Conservation (phyloP, 2,329 filamentous ascomycete species). For the Colletotrichum navitas region DNA sequence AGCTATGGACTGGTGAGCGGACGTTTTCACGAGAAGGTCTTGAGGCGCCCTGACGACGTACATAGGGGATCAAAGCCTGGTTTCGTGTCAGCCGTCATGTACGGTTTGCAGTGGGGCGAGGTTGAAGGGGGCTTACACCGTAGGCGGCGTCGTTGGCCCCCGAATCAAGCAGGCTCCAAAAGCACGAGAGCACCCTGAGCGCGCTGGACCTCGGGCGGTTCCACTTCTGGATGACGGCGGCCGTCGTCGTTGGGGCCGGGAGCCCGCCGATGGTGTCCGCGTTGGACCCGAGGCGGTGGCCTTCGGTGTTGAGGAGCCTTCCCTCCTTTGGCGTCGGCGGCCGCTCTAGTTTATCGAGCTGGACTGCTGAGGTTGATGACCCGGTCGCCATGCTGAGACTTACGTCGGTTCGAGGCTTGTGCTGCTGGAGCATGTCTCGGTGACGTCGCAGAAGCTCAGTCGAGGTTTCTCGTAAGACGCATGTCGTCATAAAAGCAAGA, state of each 20-base stretch:
- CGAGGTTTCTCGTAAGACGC: too few relatives aligned
- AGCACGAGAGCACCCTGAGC: conserved; percentile 63
- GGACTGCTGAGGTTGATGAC: too few relatives aligned
- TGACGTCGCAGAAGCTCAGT: too few relatives aligned
- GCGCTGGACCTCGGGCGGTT: conserved; percentile 63
- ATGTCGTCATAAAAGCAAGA: too few relatives aligned
- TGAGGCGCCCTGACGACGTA: conserved; percentile 48
- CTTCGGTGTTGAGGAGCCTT: conserved; percentile 25
- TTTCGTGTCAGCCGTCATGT: conserved; percentile 28
- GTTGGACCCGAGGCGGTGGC: conserved; percentile 18
- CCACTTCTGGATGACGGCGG: conserved; percentile 55
- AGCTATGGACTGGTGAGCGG: conserved; percentile 37
- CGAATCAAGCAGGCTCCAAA: conserved; percentile 69
- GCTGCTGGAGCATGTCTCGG: too few relatives aligned
- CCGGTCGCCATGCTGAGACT: too few relatives aligned
- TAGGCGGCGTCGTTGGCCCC: conserved; percentile 71
- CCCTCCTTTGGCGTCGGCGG: conserved; percentile 12
- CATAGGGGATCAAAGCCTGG: conserved; percentile 64
- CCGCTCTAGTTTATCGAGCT: too few relatives aligned
- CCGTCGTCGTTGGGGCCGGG: conserved; percentile 22
- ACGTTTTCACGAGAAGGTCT: conserved; percentile 48
- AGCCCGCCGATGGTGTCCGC: background rate
- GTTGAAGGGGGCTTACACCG: conserved; percentile 57
- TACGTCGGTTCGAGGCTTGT: too few relatives aligned
- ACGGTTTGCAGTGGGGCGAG: background rate